Evolutionary conservation across 2,329 filamentous ascomycete genomes (phyloP).

Genomic region (Aureobasidium sp.): DNA sequence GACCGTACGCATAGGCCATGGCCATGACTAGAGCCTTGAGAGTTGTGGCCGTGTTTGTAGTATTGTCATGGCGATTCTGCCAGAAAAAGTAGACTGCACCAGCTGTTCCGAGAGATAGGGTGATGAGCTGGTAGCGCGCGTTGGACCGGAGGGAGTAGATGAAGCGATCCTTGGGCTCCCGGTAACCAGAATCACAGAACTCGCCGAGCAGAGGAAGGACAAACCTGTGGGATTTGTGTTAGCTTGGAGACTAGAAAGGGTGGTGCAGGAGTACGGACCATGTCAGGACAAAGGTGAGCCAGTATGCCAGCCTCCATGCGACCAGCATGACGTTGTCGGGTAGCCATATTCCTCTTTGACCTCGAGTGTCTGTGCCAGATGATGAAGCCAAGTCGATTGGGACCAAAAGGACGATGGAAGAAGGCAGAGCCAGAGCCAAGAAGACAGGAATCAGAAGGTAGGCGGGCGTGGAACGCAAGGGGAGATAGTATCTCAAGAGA

Average conservation of each 20-base stretch:
- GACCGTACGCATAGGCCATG: conserved; percentile 86
- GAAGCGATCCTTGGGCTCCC: conserved; percentile 73
- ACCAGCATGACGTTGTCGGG: conserved; percentile 71
- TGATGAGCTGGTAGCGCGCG: conserved; percentile 77
- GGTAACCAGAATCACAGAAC: conserved; percentile 89
- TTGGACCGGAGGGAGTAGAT: conserved; percentile 82
- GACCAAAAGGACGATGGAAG: conserved; percentile 83
- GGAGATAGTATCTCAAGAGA: conserved; percentile 82
- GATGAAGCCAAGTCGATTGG: conserved; percentile 93
- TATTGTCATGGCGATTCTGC: conserved; percentile 56
- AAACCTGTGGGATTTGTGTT: conserved; percentile 50
- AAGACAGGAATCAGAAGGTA: conserved; percentile 91
- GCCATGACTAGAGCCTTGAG: conserved; percentile 88
- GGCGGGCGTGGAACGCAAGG: conserved; percentile 79
- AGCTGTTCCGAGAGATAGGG: conserved; percentile 61
- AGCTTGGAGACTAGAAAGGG: neutral
- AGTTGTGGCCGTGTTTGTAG: conserved; percentile 49
- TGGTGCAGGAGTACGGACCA: conserved; percentile 55
- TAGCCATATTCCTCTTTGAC: conserved; percentile 74
- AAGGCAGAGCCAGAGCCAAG: conserved; percentile 87
- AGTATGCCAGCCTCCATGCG: conserved; percentile 92
- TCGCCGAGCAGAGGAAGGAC: conserved; percentile 90
- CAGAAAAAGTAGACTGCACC: conserved; percentile 80
- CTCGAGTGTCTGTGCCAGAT: conserved; percentile 63
- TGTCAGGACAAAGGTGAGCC: conserved; percentile 90